These are phyloP conservation scores for Diospyros lotus DNA, from an alignment of 148 eudicot genomes.

Conservation along the genomic window DNA sequence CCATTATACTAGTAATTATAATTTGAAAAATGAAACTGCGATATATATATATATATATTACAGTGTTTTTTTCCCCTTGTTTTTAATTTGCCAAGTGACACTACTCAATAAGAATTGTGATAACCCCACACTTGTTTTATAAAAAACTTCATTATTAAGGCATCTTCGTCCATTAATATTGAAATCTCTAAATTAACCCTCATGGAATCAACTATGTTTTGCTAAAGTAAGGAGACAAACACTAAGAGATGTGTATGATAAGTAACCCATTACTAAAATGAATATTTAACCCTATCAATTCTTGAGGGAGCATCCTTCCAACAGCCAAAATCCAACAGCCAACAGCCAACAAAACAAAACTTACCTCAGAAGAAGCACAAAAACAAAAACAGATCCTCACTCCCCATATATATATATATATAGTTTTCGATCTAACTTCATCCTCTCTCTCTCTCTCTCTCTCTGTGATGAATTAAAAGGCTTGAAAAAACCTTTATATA, in stretches of 20 bases:
- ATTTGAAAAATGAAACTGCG: too few relatives aligned
- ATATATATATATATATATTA: too few relatives aligned
- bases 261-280: not conserved
- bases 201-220: not conserved
- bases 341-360: not conserved
- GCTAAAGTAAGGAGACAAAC: not conserved
- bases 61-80: too few relatives aligned
- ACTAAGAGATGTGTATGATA: not conserved
- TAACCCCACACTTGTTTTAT: too few relatives aligned
- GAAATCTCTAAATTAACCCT: not conserved
- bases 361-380: not conserved
- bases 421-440: not conserved
- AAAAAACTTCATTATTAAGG: too few relatives aligned
- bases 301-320: not conserved
- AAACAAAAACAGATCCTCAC: not conserved
- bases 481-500: not conserved
- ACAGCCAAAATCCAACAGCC: not conserved
- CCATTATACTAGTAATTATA: too few relatives aligned
- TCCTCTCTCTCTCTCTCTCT: not conserved
- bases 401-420: too few relatives aligned
- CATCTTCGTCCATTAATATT: not conserved
- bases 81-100: too few relatives aligned
- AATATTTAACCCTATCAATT: not conserved
- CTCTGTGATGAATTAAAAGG: not conserved
- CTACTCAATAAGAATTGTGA: too few relatives aligned